Conservation (phyloP, 2,329 filamentous ascomycete species). For the Pezicula neosporulosa region DNA sequence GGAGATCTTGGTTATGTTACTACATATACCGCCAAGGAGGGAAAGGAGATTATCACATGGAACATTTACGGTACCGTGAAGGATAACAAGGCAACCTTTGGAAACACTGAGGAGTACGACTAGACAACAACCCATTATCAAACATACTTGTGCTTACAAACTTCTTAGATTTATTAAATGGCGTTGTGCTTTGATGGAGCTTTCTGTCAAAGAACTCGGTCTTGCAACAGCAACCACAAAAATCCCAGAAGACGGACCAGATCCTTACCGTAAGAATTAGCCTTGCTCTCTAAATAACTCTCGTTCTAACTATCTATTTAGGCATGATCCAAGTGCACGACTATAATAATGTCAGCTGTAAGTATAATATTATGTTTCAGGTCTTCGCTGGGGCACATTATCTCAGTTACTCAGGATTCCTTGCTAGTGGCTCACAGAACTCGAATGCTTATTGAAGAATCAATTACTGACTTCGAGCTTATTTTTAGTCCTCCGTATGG, state of each 20-base stretch:
- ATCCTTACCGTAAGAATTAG: constrained; percentile 75
- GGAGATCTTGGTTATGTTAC: constrained; percentile 78
- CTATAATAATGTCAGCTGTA: constrained; percentile 65
- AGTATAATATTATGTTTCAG: no score
- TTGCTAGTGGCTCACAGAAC: no score
- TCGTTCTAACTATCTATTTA: no score
- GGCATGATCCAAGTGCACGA: constrained; percentile 77
- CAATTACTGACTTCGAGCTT: no score
- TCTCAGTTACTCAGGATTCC: no score
- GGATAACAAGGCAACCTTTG: constrained; percentile 77
- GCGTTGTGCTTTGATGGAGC: constrained; percentile 72
- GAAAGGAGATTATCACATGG: constrained; percentile 74
- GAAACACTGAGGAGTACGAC: constrained; percentile 73
- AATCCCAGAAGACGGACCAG: constrained; percentile 67
- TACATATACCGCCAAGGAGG: constrained; percentile 53
- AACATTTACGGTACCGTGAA: constrained; percentile 91
- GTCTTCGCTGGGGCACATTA: no score
- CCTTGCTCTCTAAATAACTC: no score
- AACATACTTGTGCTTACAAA: neutral
- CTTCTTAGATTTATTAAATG: neutral
- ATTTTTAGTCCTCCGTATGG: constrained; percentile 74
- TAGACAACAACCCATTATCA: neutral
- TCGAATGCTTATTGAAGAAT: no score
- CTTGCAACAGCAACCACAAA: constrained; percentile 64
- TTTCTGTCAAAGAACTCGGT: constrained; percentile 71